Evolutionary conservation across 2,329 filamentous ascomycete species (phyloP), one percentile per base, ranked within the genome.

Genomic region (Neopestalotiopsis rosae): DNA sequence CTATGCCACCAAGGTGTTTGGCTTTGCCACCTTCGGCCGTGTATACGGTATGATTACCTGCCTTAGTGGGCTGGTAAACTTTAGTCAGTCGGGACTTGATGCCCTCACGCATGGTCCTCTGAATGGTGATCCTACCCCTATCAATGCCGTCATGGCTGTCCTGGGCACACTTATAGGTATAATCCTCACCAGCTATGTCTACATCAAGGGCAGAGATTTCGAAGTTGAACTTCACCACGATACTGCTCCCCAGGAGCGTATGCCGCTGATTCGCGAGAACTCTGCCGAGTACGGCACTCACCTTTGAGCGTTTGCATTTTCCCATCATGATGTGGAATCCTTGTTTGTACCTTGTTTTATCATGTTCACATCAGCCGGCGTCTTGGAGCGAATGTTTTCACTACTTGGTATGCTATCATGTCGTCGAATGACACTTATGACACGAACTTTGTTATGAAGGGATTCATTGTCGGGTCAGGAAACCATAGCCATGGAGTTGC

Each of bases 1-100:
- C 79, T 94, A 94, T 76, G 86, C 90, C 0, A 91, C 91, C n/a
- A 94, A 94, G 76, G 91, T 94, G 2, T 94, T 94, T 73, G 92
- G 92, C 2, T 94, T 94, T 76, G 86, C 88, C n/a, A 94, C 92
- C 0, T 94, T 94, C 71, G 92, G 92, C 12, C 92, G 92, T 70
- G 91, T 95, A 14, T 94, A 94, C 76, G 92, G 92, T 14, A 85
- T 92, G 4, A 88, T 94, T 68, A 93, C 93, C 66, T 94, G 91
- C 75, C 78, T 92, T 5, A 91, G 92, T 0, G 92, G 92, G 2
- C 73, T 94, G 0, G 85, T 92, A 70, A 94, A 93, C 76, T 91
- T 94, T 76, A 83, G 86, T 0, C 92, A 94, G 78, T 88, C 89
- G 0, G 91, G 87, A 0, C 82, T 95, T 56, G 92, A 94, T 74